Evolutionary conservation across 768 basidiomycete species (phyloP), one percentile per base, ranked within the genome.

Genomic region (Tulasnella sp.): DNA sequence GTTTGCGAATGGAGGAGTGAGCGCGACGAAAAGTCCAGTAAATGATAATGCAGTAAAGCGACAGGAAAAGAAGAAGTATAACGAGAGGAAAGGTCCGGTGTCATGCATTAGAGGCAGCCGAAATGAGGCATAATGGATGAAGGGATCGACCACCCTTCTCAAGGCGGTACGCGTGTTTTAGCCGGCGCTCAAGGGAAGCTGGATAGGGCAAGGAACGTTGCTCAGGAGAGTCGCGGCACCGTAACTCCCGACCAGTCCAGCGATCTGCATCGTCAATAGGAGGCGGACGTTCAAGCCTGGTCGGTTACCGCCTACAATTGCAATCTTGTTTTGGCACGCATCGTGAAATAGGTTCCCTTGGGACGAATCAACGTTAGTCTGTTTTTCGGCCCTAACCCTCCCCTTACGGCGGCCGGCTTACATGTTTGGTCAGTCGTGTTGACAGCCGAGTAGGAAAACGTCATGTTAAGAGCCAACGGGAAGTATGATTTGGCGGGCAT

Each of bases 361-460:
- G 74, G 0, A 42, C 42, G 76, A 70, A 68, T 8, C 17, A 5
- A 54, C 25, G 71, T 79, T 19, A 74, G 72, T 79, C 29, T 76
- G n/a, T n/a, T n/a, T n/a, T n/a, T n/a, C n/a, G n/a, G n/a, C n/a
- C n/a, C n/a, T n/a, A n/a, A n/a, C n/a, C n/a, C n/a, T 40, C 39
- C 17, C 36, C 75, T n/a, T 39, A 42, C 17, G 77, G 29, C 3
- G 81, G 29, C 8, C 34, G 19, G 11, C 87, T 79, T 79, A 94
- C 95, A 98, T 29, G 96, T 97, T 42, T 86, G 85, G 83, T 98
- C 96, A 5, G 91, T 88, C 67, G 88, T 86, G 81, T 98, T 97
- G 14, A 88, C 85, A 0, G 91, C 93, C 15, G 89, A 79, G 82
- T 97, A 97, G 0, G 90, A 89, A 83, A 97, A 96, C 79, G 91